phyloP scores from a whole-genome alignment of 164 flowering plant species.

The Annona squamosa region DNA sequence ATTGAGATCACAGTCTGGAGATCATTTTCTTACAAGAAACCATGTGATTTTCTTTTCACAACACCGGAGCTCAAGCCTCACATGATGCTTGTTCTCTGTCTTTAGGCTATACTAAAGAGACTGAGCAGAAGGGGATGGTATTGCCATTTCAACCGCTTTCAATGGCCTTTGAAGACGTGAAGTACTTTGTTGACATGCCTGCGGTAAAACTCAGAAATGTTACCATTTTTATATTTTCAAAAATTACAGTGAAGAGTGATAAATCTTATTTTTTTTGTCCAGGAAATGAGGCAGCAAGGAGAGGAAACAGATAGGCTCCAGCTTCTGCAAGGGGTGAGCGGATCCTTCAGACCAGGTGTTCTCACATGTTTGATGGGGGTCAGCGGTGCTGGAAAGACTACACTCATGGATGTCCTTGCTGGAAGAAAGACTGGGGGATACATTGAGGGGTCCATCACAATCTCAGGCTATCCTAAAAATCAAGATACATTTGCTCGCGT shows the following conservation, averaged over 20 bases:
- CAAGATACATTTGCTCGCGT: slow-evolving; percentile 49
- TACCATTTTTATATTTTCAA: neutral
- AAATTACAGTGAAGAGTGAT: neutral
- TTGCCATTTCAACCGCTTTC: slow-evolving; percentile 80
- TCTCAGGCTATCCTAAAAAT: slow-evolving; percentile 43
- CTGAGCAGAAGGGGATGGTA: slow-evolving; percentile 77
- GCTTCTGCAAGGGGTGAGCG: slow-evolving; percentile 41
- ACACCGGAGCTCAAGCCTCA: neutral
- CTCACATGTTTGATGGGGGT: slow-evolving; percentile 51
- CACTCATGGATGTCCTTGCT: slow-evolving; percentile 51
- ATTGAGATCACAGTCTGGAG: neutral
- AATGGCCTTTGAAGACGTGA: slow-evolving; percentile 73
- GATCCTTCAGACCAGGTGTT: slow-evolving; percentile 48
- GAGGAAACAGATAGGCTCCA: slow-evolving; percentile 32
- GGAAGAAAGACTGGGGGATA: slow-evolving; percentile 53
- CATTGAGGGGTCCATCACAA: slow-evolving; percentile 35
- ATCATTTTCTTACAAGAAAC: neutral
- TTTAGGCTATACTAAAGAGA: slow-evolving; percentile 6
- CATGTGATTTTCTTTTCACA: neutral
- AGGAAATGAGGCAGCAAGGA: slow-evolving; percentile 20
- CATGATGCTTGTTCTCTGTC: neutral
- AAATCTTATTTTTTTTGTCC: neutral
- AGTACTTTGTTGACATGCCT: slow-evolving; percentile 93
- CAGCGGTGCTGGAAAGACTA: slow-evolving; percentile 57
- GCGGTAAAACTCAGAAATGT: slow-evolving; percentile 23